A percentile compares a stretch with the other conserved stretches of the same genome.
Evolutionary conservation across 169 alveolate genomes (phyloP).

Genomic region (Plasmodium billcollinsi): DNA sequence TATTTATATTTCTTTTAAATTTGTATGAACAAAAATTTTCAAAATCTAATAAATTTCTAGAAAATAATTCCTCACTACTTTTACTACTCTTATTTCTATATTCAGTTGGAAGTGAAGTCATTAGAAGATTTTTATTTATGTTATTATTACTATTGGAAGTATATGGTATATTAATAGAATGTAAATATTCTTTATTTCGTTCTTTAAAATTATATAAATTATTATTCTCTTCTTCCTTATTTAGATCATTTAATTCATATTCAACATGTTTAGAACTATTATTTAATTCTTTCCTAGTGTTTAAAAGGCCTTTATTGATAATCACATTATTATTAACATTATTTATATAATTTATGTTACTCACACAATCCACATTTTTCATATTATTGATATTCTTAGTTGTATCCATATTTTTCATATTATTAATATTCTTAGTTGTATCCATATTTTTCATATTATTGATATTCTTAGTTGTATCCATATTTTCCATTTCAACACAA

Average conservation of each 20-base stretch:
- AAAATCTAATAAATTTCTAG: constrained; percentile 17
- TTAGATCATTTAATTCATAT: neutral
- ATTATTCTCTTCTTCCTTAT: neutral
- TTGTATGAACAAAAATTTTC: constrained; percentile 42
- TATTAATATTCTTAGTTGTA: no score
- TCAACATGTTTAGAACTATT: neutral
- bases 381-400: no score
- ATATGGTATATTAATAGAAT: constrained; percentile 17
- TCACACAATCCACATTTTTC: no score
- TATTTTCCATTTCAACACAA: no score
- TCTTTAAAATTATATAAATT: constrained; percentile 31
- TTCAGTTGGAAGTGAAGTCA: constrained; percentile 26
- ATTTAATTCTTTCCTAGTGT: neutral
- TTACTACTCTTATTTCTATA: neutral
- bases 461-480: no score
- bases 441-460: no score
- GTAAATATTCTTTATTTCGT: constrained; percentile 40
- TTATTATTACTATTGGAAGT: neutral
- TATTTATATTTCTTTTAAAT: constrained; percentile 42
- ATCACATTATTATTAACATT: neutral
- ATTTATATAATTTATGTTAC: no score
- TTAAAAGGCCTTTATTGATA: neutral
- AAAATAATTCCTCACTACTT: constrained; percentile 29
- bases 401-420: no score
- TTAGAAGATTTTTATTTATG: constrained; percentile 1